These are phyloP conservation scores for Suhomyces terraborum DNA, from an alignment of 1,139 yeast genomes.

Conservation along the genomic window DNA sequence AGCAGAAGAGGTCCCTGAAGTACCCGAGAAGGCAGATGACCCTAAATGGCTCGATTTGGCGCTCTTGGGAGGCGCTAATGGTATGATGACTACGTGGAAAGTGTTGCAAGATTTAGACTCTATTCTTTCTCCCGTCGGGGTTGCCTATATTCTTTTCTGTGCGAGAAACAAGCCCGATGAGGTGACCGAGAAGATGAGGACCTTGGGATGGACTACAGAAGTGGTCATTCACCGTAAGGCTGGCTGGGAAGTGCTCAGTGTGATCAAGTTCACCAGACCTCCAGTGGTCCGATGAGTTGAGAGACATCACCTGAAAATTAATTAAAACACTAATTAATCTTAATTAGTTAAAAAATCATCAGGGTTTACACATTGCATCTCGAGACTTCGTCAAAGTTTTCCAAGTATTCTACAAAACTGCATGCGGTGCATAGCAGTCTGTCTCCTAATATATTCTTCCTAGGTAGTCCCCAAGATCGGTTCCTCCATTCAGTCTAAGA, in stretches of 20 bases:
- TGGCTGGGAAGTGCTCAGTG: slow-evolving; percentile 93
- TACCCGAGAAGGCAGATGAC: slow-evolving; percentile 54
- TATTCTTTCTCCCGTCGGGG: slow-evolving; percentile 56
- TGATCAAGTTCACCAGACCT: slow-evolving; percentile 52
- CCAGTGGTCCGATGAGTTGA: too few relatives aligned
- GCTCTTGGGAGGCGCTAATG: slow-evolving; percentile 82
- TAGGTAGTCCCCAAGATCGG: too few relatives aligned
- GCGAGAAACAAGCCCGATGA: slow-evolving; percentile 78
- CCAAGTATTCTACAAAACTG: too few relatives aligned
- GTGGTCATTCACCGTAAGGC: slow-evolving; percentile 69
- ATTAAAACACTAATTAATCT: too few relatives aligned
- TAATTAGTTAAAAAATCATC: too few relatives aligned
- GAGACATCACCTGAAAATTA: too few relatives aligned
- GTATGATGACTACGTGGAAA: slow-evolving; percentile 79
- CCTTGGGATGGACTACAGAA: slow-evolving; percentile 57
- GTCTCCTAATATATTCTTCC: too few relatives aligned
- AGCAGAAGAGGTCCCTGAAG: slow-evolving; percentile 59
- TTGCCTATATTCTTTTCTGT: slow-evolving; percentile 83
- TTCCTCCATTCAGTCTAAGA: too few relatives aligned
- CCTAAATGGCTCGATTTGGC: slow-evolving; percentile 85
- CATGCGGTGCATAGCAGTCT: too few relatives aligned
- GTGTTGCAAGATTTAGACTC: slow-evolving; percentile 54
- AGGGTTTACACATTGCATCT: too few relatives aligned
- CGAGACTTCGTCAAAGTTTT: too few relatives aligned
- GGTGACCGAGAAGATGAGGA: slow-evolving; percentile 52